phyloP scores from a whole-genome alignment of 805 yeast species.

The Blastobotrys chiropterorum region DNA sequence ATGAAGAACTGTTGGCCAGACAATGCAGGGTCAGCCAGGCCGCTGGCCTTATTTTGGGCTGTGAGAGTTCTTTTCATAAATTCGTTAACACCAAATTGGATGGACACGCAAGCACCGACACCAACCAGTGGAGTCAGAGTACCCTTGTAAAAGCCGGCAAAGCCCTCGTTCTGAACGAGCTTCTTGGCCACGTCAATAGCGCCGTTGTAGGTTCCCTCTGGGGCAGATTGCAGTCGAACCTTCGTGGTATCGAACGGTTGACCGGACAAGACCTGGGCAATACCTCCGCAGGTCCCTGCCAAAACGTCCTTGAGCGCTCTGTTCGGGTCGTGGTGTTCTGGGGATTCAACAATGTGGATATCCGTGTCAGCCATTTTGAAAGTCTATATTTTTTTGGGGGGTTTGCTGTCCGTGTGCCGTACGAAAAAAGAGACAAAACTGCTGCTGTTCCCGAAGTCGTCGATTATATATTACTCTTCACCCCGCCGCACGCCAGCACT shows the following conservation, averaged over 20 bases:
- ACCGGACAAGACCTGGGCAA: conserved; percentile 91
- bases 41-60: conserved; percentile 36
- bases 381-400: not conserved
- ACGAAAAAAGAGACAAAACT: not conserved
- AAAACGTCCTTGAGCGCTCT: conserved; percentile 55
- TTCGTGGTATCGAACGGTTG: conserved; percentile 96
- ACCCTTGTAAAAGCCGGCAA: conserved; percentile 84
- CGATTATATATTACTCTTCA: not conserved
- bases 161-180: conserved; percentile 74
- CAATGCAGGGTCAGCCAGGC: conserved; percentile 34
- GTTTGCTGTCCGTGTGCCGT: not conserved
- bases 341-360: conserved; percentile 19
- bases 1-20: conserved; percentile 61
- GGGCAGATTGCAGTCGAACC: conserved; percentile 84
- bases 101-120: conserved; percentile 94
- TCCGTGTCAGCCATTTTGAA: conserved; percentile 21
- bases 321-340: conserved; percentile 12
- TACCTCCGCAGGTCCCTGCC: conserved; percentile 93
- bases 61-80: conserved; percentile 77
- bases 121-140: conserved; percentile 90
- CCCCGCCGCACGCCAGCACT: not conserved
- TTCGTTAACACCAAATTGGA: conserved; percentile 93
- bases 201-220: conserved; percentile 66
- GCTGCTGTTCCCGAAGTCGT: not conserved
- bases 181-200: conserved; percentile 72